Base-by-base conservation (phyloP, 805 yeast species). In the Wickerhamiella lipophila region DNA sequence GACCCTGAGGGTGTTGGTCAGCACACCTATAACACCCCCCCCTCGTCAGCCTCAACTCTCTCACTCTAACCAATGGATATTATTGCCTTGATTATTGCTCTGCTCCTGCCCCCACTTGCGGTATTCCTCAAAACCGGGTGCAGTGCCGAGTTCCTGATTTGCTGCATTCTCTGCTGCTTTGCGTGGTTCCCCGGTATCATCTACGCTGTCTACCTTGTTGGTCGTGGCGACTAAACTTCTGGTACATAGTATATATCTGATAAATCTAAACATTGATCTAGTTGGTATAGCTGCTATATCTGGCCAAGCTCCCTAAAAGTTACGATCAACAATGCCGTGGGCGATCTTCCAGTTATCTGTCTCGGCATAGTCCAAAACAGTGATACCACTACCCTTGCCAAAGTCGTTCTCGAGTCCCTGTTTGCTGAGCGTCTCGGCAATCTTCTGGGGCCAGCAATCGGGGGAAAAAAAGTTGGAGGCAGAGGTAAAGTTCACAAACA, bases 401-500 rank as follows among this genome's bases (percentile, higher is more conserved):
- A 62, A 26, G 35, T 43, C 36, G 43, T 29, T 49, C 16, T 46
- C 46, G 23, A 46, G 49, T 7, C 56, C 39, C 13, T 53, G 56
- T 16, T 50, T 26, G 56, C 64, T 77, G 66, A 49, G 52, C 1
- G 76, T 77, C 49, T 70, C 66, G 16, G 86, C 76, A 52, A 82
- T 76, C 55, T 73, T 69, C 51, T 73, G 70, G 1, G 92, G 92
- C 92, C 92, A 83, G 63, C 85, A 81, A 42, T 68, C 71, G 46
- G 70, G 77, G 63, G 80, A 76, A 63, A 79, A 79, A 61, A 81
- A 79, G 64, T 79, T 79, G 40, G 87, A 72, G 15, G 81, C 89
- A 1, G 86, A 74, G 51, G 85, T 77, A 62, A 80, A 83, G 66
- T 83, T 83, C 53, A 83, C 64, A 57, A 75, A 82, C 54, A 83